Conservation (phyloP, 768 basidiomycete species). For the Cystoderma amianthinum region DNA sequence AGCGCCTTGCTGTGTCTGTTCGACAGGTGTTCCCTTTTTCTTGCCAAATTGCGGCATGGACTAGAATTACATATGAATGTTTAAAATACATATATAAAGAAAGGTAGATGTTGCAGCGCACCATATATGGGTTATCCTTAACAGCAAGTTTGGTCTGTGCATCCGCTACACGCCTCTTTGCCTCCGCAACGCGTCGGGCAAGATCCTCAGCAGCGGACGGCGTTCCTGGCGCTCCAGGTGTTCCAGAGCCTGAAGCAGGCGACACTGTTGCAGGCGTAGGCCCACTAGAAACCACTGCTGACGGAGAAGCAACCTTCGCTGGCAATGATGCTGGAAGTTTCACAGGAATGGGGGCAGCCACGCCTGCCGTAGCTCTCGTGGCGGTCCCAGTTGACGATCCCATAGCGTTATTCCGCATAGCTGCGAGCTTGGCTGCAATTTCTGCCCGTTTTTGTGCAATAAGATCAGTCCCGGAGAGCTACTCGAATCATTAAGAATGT, state of each 20-base stretch:
- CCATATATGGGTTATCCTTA: constrained; percentile 88
- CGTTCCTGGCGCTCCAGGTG: too few relatives aligned
- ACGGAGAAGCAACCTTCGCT: constrained; percentile 24
- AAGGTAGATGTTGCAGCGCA: constrained; percentile 26
- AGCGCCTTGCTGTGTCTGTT: constrained; percentile 69
- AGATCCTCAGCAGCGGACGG: constrained; percentile 55
- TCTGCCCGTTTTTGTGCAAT: constrained; percentile 83
- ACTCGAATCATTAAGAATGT: background rate
- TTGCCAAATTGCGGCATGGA: constrained; percentile 47
- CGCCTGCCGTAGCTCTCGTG: constrained; percentile 8
- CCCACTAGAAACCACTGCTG: constrained; percentile 26
- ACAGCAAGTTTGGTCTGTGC: constrained; percentile 70
- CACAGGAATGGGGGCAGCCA: constrained; percentile 33
- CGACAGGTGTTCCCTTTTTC: constrained; percentile 43
- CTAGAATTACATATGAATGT: constrained; percentile 18
- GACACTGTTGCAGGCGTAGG: constrained; percentile 33
- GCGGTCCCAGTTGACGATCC: constrained; percentile 14
- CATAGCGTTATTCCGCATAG: constrained; percentile 46
- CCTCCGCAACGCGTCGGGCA: constrained; percentile 71
- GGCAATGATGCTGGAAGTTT: constrained; percentile 24
- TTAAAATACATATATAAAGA: background rate
- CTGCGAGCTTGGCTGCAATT: constrained; percentile 79
- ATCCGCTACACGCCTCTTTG: constrained; percentile 77
- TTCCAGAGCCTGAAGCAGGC: constrained; percentile 14
- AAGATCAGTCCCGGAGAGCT: constrained; percentile 53